A percentile compares a stretch with the other conserved stretches of the same genome.
Evolutionary conservation across 116 monocot genomes (phyloP).

Genomic region (Dioscorea cayenensis): DNA sequence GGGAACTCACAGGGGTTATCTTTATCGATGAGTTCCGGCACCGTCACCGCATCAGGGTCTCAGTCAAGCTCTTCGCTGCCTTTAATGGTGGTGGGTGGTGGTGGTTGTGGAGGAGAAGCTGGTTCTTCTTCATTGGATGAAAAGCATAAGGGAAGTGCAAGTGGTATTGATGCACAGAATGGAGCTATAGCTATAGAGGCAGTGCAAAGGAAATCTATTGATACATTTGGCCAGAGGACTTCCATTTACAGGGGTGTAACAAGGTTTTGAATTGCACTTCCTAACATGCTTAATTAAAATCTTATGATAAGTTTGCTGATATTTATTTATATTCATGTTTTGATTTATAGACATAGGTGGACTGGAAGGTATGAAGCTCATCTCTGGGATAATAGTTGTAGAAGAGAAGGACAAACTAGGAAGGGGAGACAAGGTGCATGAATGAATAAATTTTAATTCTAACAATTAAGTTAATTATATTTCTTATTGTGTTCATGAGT

Average conservation of each 20-base stretch:
- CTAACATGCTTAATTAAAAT: no score
- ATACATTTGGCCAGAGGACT: slow-evolving; percentile 72
- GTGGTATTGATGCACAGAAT: slow-evolving; percentile 18
- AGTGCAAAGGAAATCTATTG: slow-evolving; percentile 43
- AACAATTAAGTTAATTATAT: neutral
- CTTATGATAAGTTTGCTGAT: no score
- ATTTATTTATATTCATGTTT: neutral
- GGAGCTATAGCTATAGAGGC: slow-evolving; percentile 22
- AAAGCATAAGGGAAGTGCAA: slow-evolving; percentile 19
- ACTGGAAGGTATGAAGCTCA: slow-evolving; percentile 96
- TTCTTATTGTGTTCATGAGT: neutral
- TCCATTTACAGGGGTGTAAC: slow-evolving; percentile 73
- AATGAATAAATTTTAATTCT: neutral
- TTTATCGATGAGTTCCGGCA: slow-evolving; percentile 47
- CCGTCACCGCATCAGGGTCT: neutral
- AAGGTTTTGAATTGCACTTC: slow-evolving; percentile 20
- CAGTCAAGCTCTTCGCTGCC: slow-evolving; percentile 32
- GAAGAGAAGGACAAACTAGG: slow-evolving; percentile 89
- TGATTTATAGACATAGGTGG: slow-evolving; percentile 73
- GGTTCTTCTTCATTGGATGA: slow-evolving; percentile 21
- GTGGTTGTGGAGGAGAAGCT: slow-evolving; percentile 11
- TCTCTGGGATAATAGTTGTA: slow-evolving; percentile 96
- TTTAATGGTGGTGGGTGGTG: slow-evolving; percentile 2
- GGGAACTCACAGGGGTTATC: slow-evolving; percentile 30
- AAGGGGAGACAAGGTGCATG: slow-evolving; percentile 84